Percentiles rank a stretch among this genome's conserved stretches.
These are phyloP conservation scores for Diaporthe ampelina DNA, from an alignment of 2,329 filamentous ascomycete genomes.

Conservation along the genomic window DNA sequence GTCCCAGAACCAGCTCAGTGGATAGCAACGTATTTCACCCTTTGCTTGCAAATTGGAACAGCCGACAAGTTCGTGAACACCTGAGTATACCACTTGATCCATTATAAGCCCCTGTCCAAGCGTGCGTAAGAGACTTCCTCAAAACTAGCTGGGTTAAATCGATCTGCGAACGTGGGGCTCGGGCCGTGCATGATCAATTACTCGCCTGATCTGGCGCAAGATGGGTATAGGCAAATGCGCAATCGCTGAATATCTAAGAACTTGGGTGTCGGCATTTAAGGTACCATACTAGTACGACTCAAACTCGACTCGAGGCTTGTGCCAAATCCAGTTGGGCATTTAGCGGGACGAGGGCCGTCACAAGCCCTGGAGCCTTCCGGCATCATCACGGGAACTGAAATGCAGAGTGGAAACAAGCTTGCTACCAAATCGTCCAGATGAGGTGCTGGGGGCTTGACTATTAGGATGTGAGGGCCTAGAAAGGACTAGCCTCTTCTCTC, in stretches of 20 bases:
- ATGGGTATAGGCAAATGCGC: not conserved
- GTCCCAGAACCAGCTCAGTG: constrained; percentile 5
- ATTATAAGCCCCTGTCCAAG: not conserved
- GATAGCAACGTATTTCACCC: not conserved
- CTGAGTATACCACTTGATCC: not conserved
- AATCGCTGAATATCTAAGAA: not conserved
- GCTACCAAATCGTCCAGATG: not conserved
- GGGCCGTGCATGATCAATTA: not conserved
- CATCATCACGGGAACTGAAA: not conserved
- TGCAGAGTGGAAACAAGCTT: not conserved
- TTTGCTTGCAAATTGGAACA: not conserved
- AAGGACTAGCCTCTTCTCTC: constrained; percentile 1
- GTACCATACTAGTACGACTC: not conserved
- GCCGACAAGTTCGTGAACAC: not conserved
- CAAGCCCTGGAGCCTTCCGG: not conserved
- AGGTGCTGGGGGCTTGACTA: not conserved
- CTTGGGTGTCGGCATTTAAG: not conserved
- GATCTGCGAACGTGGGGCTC: not conserved
- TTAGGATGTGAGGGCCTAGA: not conserved
- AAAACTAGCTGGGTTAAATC: not conserved
- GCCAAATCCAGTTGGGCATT: not conserved
- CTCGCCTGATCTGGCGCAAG: not conserved
- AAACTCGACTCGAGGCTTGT: not conserved
- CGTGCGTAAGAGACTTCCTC: not conserved
- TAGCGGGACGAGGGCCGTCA: constrained; percentile 9